phyloP scores from a whole-genome alignment of 352 stramenopile genomes.

The Lagenidium giganteum region DNA sequence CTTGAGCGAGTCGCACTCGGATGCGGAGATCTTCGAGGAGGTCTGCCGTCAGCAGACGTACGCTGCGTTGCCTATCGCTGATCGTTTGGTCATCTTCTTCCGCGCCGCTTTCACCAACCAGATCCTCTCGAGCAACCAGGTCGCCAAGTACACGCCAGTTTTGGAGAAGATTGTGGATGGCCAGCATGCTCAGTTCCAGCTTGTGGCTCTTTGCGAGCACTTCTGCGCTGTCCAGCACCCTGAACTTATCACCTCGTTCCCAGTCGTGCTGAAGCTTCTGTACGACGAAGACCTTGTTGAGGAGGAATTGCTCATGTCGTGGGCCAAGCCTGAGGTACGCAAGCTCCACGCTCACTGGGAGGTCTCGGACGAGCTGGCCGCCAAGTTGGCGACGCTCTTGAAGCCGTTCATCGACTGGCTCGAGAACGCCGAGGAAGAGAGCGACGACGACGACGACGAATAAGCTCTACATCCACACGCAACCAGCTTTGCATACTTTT shows the following conservation, averaged over 20 bases:
- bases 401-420: slow-evolving; percentile 97
- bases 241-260: slow-evolving; percentile 75
- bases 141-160: slow-evolving; percentile 80
- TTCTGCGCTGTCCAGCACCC: slow-evolving; percentile 90
- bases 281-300: slow-evolving; percentile 97
- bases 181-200: slow-evolving; percentile 89
- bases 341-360: slow-evolving; percentile 86
- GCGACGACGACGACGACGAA: slow-evolving; percentile 67
- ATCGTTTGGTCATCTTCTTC: slow-evolving; percentile 94
- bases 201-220: slow-evolving; percentile 89
- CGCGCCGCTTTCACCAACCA: slow-evolving; percentile 82
- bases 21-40: slow-evolving; percentile 77
- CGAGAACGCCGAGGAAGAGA: slow-evolving; percentile 93
- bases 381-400: slow-evolving; percentile 80
- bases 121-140: slow-evolving; percentile 91
- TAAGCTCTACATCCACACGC: slow-evolving; percentile 21
- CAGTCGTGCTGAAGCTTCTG: slow-evolving; percentile 94
- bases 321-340: slow-evolving; percentile 69
- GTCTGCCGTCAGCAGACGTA: slow-evolving; percentile 93
- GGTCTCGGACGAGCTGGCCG: slow-evolving; percentile 84
- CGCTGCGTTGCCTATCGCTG: slow-evolving; percentile 85
- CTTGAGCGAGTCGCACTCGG: slow-evolving; percentile 40
- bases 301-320: slow-evolving; percentile 94
- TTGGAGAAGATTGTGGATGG: slow-evolving; percentile 85
- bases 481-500: slow-evolving; percentile 4